Conservation (phyloP, 352 stramenopile genomes). For the Phytophthora pistaciae region DNA sequence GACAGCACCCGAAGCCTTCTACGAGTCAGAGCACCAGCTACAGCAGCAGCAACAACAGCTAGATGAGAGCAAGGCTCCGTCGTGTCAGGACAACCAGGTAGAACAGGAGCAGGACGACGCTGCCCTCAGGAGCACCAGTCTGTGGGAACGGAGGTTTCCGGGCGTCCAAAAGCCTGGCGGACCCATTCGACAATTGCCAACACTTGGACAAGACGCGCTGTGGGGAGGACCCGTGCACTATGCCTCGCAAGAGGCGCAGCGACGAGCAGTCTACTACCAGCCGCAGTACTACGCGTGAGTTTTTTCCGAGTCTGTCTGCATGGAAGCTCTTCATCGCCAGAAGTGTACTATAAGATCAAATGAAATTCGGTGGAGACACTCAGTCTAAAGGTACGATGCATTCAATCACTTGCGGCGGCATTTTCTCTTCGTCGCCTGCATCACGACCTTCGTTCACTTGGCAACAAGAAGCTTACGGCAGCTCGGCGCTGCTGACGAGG, state of each 20-base stretch:
- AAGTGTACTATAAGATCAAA: conserved; percentile 29
- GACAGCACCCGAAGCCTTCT: conserved; percentile 50
- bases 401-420: conserved; percentile 16
- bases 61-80: conserved; percentile 11
- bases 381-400: conserved; percentile 22
- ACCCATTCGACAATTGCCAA: conserved; percentile 33
- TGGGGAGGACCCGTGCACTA: conserved; percentile 44
- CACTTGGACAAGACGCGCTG: conserved; percentile 48
- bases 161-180: conserved; percentile 3
- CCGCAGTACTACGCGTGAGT: conserved; percentile 43
- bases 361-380: background rate
- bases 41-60: conserved; percentile 9
- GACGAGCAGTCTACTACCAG: conserved; percentile 36
- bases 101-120: conserved; percentile 9
- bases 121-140: conserved; percentile 22
- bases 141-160: conserved; percentile 52
- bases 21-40: conserved; percentile 15
- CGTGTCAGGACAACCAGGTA: conserved; percentile 22
- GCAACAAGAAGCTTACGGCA: conserved; percentile 21
- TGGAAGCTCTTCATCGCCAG: background rate
- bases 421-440: conserved; percentile 11
- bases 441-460: background rate
- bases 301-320: background rate
- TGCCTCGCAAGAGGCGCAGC: conserved; percentile 33
- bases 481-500: conserved; percentile 4